Evolutionary conservation across 2,329 filamentous ascomycete genomes (phyloP).

Genomic region (Canariomyces notabilis): DNA sequence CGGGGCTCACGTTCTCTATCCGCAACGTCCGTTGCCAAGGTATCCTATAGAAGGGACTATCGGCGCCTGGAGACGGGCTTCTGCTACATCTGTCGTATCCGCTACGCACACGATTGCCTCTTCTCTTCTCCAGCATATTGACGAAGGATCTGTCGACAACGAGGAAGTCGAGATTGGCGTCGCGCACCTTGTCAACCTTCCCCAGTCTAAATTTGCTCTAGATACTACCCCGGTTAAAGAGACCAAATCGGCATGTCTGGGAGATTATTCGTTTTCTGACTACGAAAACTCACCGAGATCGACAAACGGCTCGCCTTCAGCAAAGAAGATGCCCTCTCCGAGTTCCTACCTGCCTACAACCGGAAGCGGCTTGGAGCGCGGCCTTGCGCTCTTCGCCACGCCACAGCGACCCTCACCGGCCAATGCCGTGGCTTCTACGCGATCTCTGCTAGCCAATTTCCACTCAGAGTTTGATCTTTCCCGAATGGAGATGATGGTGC

Average conservation of each 20-base stretch:
- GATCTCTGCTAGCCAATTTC: slow-evolving; percentile 1
- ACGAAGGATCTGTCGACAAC: slow-evolving; percentile 17
- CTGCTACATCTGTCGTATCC: slow-evolving; percentile 20
- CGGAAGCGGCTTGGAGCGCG: slow-evolving; percentile 19
- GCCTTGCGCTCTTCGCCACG: slow-evolving; percentile 12
- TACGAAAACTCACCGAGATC: slow-evolving; percentile 23
- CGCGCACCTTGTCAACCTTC: slow-evolving; percentile 18
- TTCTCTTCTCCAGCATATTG: slow-evolving; percentile 23
- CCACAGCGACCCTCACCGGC: neutral
- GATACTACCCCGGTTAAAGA: slow-evolving; percentile 1
- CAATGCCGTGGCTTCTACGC: neutral
- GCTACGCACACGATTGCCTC: slow-evolving; percentile 23
- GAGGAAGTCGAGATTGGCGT: slow-evolving; percentile 26
- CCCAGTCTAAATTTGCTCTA: neutral
- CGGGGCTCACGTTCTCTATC: slow-evolving; percentile 19
- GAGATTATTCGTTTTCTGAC: slow-evolving; percentile 22
- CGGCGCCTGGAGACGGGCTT: slow-evolving; percentile 14
- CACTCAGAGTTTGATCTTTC: slow-evolving; percentile 3
- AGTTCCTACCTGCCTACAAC: slow-evolving; percentile 17
- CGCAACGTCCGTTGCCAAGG: slow-evolving; percentile 28
- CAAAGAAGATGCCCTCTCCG: slow-evolving; percentile 13
- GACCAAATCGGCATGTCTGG: neutral
- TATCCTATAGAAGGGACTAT: slow-evolving; percentile 22
- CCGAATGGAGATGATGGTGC: neutral
- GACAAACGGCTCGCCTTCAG: slow-evolving; percentile 6